phyloP scores from a whole-genome alignment of 2,329 filamentous ascomycete genomes.

The Aureobasidium mangrovei region DNA sequence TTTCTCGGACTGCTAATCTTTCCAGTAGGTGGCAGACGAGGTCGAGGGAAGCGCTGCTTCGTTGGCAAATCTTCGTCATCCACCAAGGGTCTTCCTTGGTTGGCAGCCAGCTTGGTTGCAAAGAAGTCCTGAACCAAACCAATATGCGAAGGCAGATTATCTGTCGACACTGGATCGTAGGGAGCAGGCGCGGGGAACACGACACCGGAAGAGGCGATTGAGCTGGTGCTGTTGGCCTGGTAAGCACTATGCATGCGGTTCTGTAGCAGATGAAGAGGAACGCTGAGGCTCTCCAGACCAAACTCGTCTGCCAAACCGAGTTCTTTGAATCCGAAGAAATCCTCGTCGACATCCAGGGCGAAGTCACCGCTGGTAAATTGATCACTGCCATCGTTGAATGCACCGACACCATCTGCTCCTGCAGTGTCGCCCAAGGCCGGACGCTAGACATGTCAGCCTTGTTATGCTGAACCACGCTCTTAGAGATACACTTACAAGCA shows the following conservation, averaged over 20 bases:
- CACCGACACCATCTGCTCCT: slow-evolving; percentile 73
- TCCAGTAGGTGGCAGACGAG: slow-evolving; percentile 59
- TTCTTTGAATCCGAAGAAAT: slow-evolving; percentile 98
- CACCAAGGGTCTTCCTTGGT: slow-evolving; percentile 70
- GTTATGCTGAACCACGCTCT: not conserved
- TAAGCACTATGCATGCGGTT: slow-evolving; percentile 80
- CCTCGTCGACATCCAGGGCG: slow-evolving; percentile 92
- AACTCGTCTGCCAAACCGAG: slow-evolving; percentile 88
- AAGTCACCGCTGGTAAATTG: slow-evolving; percentile 97
- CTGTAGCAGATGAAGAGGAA: slow-evolving; percentile 88
- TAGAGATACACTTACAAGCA: slow-evolving; percentile 46
- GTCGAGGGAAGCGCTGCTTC: slow-evolving; percentile 69
- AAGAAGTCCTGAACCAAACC: slow-evolving; percentile 89
- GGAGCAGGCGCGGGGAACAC: slow-evolving; percentile 60
- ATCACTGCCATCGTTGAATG: slow-evolving; percentile 94
- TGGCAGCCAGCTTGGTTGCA: slow-evolving; percentile 76
- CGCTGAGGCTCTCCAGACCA: slow-evolving; percentile 76
- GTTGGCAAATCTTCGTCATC: slow-evolving; percentile 92
- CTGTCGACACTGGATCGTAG: slow-evolving; percentile 68
- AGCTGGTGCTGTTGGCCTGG: slow-evolving; percentile 63
- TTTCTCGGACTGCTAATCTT: slow-evolving; percentile 84
- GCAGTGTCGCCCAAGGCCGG: slow-evolving; percentile 71
- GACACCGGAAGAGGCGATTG: slow-evolving; percentile 49
- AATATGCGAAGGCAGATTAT: slow-evolving; percentile 71
- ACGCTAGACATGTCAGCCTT: slow-evolving; percentile 37